Evolutionary conservation across 106 monocot genomes (phyloP).

Genomic region (Triglochin maritima): DNA sequence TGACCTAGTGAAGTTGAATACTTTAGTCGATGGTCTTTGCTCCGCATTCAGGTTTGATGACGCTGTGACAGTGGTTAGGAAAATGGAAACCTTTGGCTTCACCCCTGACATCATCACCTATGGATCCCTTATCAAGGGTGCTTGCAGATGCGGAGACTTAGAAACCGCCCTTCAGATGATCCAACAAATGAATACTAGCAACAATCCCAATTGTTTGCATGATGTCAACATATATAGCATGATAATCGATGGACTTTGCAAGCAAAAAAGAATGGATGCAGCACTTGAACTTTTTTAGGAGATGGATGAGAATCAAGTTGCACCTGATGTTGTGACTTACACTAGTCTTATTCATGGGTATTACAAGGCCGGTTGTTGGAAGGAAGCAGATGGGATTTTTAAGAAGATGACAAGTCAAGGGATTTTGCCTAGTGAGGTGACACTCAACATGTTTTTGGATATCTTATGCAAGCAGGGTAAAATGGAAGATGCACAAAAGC

Average conservation of each 20-base stretch:
- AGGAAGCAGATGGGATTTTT: too few species aligned
- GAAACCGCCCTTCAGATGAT: background rate
- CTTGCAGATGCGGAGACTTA: constrained; percentile 5
- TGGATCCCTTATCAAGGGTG: constrained; percentile 5
- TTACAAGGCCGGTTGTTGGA: too few species aligned
- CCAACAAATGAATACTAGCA: background rate
- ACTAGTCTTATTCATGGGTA: too few species aligned
- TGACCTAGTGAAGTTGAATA: constrained; percentile 1
- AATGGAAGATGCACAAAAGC: constrained; percentile 10
- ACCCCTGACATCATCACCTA: constrained; percentile 4
- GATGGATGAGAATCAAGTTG: too few species aligned
- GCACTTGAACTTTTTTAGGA: too few species aligned
- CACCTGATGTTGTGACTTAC: too few species aligned
- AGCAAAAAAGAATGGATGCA: too few species aligned
- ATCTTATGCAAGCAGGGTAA: constrained; percentile 24
- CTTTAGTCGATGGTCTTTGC: constrained; percentile 2
- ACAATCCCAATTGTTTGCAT: too few species aligned
- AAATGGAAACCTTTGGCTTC: background rate
- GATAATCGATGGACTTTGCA: too few species aligned
- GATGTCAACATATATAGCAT: too few species aligned
- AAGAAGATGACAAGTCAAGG: background rate
- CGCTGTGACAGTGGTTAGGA: constrained; percentile 1
- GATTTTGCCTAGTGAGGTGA: constrained; percentile 4
- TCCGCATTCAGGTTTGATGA: background rate
- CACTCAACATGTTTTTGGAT: constrained; percentile 9